Evolutionary conservation across 2,329 filamentous ascomycete species (phyloP), one percentile per base, ranked within the genome.

Genomic region (Cercospora sojina): DNA sequence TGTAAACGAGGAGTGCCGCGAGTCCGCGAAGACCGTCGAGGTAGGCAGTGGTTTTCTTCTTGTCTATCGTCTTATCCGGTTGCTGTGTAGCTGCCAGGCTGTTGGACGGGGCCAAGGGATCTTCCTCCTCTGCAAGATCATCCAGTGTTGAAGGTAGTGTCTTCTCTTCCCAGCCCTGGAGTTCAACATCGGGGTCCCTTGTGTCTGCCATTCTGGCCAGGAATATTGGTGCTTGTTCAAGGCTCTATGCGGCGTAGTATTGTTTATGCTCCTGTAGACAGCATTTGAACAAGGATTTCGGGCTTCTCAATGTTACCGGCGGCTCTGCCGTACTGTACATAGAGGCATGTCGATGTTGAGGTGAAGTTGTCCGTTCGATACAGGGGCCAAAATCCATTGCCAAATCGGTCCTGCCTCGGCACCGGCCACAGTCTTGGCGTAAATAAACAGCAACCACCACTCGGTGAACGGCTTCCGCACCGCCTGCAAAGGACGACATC

Each of bases 1-100:
- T 80, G 74, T 89, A 90, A 16, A 90, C 88, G 20, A 89, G 73
- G 27, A 90, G 81, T 8, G 88, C 86, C 6, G 88, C 87, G 67
- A 90, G 87, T 2, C 88, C 88, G 68, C 88, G 81, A 7, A 90
- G 78, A 10, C 88, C 88, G 70, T 90, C 88, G 7, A 88, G 81
- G 69, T 85, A 87, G 10, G 41, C 43, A 2, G 62, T 64, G 5
- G 57, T 63, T 51, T 56, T 63, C 60, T 63, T 63, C 60, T 63
- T 63, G 31, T 63, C 60, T 9, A 43, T 12, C n/a, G 32, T 12
- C 7, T 27, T 56, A 9, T 63, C 60, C 18, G 49, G 4, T 29
- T 20, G 60, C 27, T 56, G 29, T 29, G 60, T 41, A 8, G 27
- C 25, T 8, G 31, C 51, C 7, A 63, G 49, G 7, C 49, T 56